Evolutionary conservation across 305 asterid genomes (phyloP), one percentile per base, ranked within the genome.

Genomic region (Plantago lanceolata): DNA sequence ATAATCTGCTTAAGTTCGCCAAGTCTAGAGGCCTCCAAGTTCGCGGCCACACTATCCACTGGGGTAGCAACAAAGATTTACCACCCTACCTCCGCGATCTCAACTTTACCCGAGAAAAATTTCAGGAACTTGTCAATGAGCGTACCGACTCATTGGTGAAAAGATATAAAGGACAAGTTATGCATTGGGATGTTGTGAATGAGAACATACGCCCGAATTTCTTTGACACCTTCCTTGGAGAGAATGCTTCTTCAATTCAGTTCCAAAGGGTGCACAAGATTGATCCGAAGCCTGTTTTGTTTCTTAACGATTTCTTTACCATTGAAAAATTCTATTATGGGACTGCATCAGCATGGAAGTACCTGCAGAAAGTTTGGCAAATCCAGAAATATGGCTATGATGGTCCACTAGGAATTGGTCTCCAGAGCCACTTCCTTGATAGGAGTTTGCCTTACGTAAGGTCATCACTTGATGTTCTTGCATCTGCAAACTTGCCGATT

Each of bases 111-210:
- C 26, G 37, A 2, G 33, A 18, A 3, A 65, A 57, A 16, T 58
- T 73, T 6, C 63, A 28, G n/a, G 48, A 24, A 26, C 63, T 51
- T 0, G 70, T 48, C 3, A 7, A 53, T 3, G 51, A 57, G 15
- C 73, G 80, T 53, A 20, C 70, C 3, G 15, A 61, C 14, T 67
- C 80, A 0, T 15, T 78, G 24, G 58, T 78, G 62, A 65, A 55
- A 6, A 74, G 78, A 70, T 78, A 81, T 40, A 51, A 56, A 8
- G 81, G 79, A 4, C 71, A 78, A 19, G 18, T 75, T 6, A 58
- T 81, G 5, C 82, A 78, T 7, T 81, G 86, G 84, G 82, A 81
- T 21, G 81, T 78, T 1, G 68, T 78, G 26, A 81, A 81, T 5
- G 86, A 81, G 69, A 76, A 76, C 48, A 26, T 81, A 29, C 84